phyloP scores from a whole-genome alignment of 768 basidiomycete genomes.

The Mrakia blollopis region DNA sequence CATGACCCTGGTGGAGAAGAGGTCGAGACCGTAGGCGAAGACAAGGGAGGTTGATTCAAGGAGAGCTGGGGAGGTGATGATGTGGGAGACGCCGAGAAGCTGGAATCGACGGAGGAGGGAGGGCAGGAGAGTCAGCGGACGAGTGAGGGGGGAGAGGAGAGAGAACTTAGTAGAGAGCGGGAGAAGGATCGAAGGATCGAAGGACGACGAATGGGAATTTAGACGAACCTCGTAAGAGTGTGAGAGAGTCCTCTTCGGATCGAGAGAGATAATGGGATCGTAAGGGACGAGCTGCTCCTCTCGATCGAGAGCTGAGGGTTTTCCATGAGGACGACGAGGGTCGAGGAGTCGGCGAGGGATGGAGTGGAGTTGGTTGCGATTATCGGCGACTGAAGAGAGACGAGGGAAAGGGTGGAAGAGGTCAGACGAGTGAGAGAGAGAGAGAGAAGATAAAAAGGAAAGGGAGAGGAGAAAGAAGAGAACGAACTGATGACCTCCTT shows the following conservation, averaged over 20 bases:
- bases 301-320: conserved; percentile 67
- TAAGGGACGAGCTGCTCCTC: conserved; percentile 85
- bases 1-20: conserved; percentile 78
- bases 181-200: background rate
- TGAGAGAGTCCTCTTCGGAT: conserved; percentile 57
- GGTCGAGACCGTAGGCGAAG: conserved; percentile 78
- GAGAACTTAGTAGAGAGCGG: background rate
- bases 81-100: conserved; percentile 63
- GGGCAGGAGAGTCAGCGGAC: background rate
- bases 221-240: conserved; percentile 54
- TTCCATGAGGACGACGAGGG: conserved; percentile 72
- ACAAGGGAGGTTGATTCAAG: conserved; percentile 89
- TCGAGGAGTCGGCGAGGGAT: conserved; percentile 70
- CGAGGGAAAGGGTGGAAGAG: too few species aligned
- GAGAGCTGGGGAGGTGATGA: conserved; percentile 73
- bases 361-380: conserved; percentile 65
- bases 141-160: too few species aligned
- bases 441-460: background rate
- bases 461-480: background rate
- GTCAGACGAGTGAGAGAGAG: background rate
- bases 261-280: conserved; percentile 69
- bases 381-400: conserved; percentile 61
- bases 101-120: conserved; percentile 38
- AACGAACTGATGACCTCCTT: conserved; percentile 80
- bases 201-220: too few species aligned